Evolutionary conservation across 2,329 filamentous ascomycete genomes (phyloP).

Genomic region (Dryadomyces quercivorus): DNA sequence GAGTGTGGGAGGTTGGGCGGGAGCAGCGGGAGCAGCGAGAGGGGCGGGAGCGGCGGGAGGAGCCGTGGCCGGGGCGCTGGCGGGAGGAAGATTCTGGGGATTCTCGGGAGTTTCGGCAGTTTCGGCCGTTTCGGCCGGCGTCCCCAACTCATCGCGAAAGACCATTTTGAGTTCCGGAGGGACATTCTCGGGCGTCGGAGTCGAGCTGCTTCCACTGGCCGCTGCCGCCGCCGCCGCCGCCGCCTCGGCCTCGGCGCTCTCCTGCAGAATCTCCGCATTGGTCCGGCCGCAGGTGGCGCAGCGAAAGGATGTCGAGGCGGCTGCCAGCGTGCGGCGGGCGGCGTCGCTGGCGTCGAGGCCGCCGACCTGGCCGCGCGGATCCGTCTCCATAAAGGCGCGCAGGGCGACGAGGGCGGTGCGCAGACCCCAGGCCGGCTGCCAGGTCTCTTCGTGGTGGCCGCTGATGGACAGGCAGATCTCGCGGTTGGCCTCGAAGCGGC

Average conservation of each 20-base stretch:
- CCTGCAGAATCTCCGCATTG: constrained; percentile 63
- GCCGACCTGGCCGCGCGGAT: constrained; percentile 77
- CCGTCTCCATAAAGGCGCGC: constrained; percentile 85
- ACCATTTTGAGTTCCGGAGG: constrained; percentile 50
- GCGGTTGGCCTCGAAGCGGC: constrained; percentile 89
- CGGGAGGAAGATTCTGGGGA: too few species aligned
- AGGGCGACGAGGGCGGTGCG: constrained; percentile 74
- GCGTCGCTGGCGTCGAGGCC: constrained; percentile 66
- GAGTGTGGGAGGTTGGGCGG: constrained; percentile 16
- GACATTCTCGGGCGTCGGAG: constrained; percentile 14
- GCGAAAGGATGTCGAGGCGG: constrained; percentile 49
- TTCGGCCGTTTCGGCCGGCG: constrained; percentile 7
- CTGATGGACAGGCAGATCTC: constrained; percentile 93
- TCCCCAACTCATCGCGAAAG: constrained; percentile 59
- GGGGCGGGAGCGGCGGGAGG: neutral
- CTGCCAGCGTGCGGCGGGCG: constrained; percentile 57
- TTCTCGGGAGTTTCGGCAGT: too few species aligned
- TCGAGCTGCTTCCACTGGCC: neutral
- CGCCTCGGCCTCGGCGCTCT: constrained; percentile 49
- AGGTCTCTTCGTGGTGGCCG: constrained; percentile 94
- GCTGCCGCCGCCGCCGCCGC: neutral
- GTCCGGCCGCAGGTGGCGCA: constrained; percentile 59
- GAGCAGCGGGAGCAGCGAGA: neutral
- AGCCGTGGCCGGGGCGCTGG: neutral
- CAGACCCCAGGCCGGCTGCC: constrained; percentile 97